These are phyloP conservation scores for Malus asiatica DNA, from an alignment of 306 rosid species.

Conservation along the genomic window DNA sequence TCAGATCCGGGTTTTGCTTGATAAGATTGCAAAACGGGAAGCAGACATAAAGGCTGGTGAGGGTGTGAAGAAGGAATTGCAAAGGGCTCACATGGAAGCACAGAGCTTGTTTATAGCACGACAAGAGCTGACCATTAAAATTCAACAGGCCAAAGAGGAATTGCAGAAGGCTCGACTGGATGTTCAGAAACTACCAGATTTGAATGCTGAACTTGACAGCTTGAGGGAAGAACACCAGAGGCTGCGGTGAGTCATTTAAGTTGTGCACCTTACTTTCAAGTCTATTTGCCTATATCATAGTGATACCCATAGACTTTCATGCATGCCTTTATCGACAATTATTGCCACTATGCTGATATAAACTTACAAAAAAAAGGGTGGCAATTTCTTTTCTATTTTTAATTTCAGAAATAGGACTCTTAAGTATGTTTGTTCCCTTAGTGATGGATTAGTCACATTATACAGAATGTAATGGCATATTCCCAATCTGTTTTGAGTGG, in stretches of 20 bases:
- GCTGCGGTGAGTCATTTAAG: conserved; percentile 49
- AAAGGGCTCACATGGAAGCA: conserved; percentile 60
- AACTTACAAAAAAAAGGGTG: neutral
- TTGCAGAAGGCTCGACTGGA: conserved; percentile 46
- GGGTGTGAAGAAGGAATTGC: conserved; percentile 57
- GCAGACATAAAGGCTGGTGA: conserved; percentile 55
- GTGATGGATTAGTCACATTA: conserved; percentile 14
- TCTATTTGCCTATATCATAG: neutral
- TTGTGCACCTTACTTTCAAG: conserved; percentile 11
- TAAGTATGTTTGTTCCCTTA: neutral
- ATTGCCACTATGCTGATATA: neutral
- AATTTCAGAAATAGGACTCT: neutral
- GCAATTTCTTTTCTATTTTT: neutral
- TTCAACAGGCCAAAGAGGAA: conserved; percentile 49
- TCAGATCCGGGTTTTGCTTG: conserved; percentile 61
- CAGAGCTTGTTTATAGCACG: conserved; percentile 46
- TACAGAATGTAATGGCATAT: neutral
- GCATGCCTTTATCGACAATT: neutral
- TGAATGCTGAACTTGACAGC: conserved; percentile 54
- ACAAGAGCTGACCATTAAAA: conserved; percentile 46
- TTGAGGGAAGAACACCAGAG: conserved; percentile 59
- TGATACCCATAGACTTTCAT: neutral
- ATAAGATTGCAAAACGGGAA: conserved; percentile 66
- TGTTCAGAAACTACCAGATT: conserved; percentile 45
- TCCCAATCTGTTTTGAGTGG: neutral